Evolutionary conservation across 768 basidiomycete genomes (phyloP).

Genomic region (Lactarius quietus): DNA sequence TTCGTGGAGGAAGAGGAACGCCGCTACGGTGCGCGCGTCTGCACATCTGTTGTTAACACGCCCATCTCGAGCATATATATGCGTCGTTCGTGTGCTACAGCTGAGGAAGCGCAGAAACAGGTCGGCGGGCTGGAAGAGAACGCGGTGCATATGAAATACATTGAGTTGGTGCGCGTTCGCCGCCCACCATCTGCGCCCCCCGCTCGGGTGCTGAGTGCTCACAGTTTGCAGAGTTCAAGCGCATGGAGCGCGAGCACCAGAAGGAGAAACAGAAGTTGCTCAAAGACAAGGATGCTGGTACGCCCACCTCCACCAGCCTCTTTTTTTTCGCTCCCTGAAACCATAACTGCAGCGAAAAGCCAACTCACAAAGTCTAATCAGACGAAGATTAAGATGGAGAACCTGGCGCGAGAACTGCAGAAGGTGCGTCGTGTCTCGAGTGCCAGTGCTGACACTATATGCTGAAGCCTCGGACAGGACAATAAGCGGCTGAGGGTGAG

Average conservation of each 20-base stretch:
- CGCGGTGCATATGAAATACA: slow-evolving; percentile 80
- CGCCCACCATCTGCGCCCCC: slow-evolving; percentile 5
- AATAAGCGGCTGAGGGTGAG: slow-evolving; percentile 80
- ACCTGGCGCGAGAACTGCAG: slow-evolving; percentile 82
- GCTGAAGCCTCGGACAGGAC: slow-evolving; percentile 49
- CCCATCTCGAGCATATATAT: slow-evolving; percentile 13
- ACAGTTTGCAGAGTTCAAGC: slow-evolving; percentile 86
- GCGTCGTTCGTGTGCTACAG: slow-evolving; percentile 37
- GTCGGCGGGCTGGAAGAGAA: slow-evolving; percentile 82
- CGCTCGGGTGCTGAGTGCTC: slow-evolving; percentile 10
- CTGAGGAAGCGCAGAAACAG: slow-evolving; percentile 84
- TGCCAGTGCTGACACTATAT: not conserved
- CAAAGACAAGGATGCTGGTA: slow-evolving; percentile 89
- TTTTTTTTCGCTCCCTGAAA: slow-evolving; percentile 11
- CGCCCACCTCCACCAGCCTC: slow-evolving; percentile 22
- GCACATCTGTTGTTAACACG: slow-evolving; percentile 8
- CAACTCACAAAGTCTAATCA: slow-evolving; percentile 86
- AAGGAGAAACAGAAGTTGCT: slow-evolving; percentile 89
- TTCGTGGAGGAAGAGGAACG: slow-evolving; percentile 85
- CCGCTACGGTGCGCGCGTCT: slow-evolving; percentile 55
- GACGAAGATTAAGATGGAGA: slow-evolving; percentile 87
- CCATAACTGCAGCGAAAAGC: slow-evolving; percentile 54
- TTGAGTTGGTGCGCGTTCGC: slow-evolving; percentile 66
- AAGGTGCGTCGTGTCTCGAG: slow-evolving; percentile 49
- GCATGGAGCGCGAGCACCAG: slow-evolving; percentile 82